phyloP scores from a whole-genome alignment of 2,329 filamentous ascomycete species.

The Beauveria australis region DNA sequence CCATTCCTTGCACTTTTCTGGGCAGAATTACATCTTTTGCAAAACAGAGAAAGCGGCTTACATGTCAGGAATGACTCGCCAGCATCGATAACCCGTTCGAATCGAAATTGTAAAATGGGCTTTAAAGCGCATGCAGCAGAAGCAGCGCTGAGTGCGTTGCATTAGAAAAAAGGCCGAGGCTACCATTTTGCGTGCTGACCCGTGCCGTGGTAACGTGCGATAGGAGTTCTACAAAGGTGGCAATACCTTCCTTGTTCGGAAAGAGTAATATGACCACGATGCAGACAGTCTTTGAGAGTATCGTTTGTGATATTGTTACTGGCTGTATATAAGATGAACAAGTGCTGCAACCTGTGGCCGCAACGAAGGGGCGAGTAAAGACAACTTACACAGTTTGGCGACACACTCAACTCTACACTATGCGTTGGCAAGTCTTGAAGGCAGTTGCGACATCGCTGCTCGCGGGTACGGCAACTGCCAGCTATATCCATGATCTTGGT shows the following conservation, averaged over 20 bases:
- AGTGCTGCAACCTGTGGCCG: not conserved
- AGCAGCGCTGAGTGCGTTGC: not conserved
- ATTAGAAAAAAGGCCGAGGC: constrained; percentile 6
- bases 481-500: constrained; percentile 1
- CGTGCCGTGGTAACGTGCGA: not conserved
- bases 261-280: not conserved
- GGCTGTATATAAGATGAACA: not conserved
- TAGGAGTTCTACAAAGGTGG: not conserved
- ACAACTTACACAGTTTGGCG: not conserved
- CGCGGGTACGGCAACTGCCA: not conserved
- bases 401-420: not conserved
- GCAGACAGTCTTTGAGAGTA: not conserved
- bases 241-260: constrained; percentile 4
- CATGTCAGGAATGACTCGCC: no score
- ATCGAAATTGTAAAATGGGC: not conserved
- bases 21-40: no score
- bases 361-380: not conserved
- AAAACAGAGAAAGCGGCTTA: no score
- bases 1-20: no score
- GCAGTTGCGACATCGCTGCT: constrained; percentile 2
- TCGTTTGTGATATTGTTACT: no score
- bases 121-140: not conserved
- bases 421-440: constrained; percentile 2
- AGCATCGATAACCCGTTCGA: no score
- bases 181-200: not conserved